Evolutionary conservation across 2,329 filamentous ascomycete species (phyloP).

Genomic region (Eutypella sp.): DNA sequence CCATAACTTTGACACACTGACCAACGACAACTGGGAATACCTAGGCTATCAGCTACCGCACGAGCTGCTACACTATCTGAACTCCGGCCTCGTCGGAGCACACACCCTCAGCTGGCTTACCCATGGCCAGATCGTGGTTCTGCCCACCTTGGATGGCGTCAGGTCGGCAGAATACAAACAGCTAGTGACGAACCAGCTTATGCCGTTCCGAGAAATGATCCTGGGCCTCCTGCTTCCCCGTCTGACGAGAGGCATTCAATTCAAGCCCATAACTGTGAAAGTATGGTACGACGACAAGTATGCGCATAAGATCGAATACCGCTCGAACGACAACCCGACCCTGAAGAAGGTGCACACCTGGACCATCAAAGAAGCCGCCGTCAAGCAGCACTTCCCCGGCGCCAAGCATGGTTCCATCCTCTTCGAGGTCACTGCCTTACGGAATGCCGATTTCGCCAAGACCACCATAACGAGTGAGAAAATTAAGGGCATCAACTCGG

Average conservation of each 20-base stretch:
- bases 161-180: slow-evolving; percentile 75
- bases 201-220: slow-evolving; percentile 69
- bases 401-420: slow-evolving; percentile 42
- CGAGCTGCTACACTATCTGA: slow-evolving; percentile 87
- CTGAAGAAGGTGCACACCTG: slow-evolving; percentile 52
- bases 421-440: slow-evolving; percentile 63
- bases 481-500: slow-evolving; percentile 55
- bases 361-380: slow-evolving; percentile 62
- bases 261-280: slow-evolving; percentile 69
- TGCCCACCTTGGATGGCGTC: slow-evolving; percentile 81
- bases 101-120: slow-evolving; percentile 79
- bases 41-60: slow-evolving; percentile 84
- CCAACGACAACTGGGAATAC: slow-evolving; percentile 82
- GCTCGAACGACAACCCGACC: slow-evolving; percentile 43
- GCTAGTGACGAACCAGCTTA: slow-evolving; percentile 69
- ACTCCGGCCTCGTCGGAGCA: slow-evolving; percentile 73
- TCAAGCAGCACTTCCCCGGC: slow-evolving; percentile 44
- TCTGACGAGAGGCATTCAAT: slow-evolving; percentile 77
- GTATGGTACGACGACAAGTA: slow-evolving; percentile 79
- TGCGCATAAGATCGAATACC: slow-evolving; percentile 63
- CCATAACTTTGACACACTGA: slow-evolving; percentile 66
- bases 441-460: slow-evolving; percentile 63
- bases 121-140: slow-evolving; percentile 70
- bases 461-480: slow-evolving; percentile 60
- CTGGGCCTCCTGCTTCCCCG: slow-evolving; percentile 74